Evolutionary conservation across 1,139 yeast genomes (phyloP).

Genomic region (Lodderomyces pseudojiufengensis): DNA sequence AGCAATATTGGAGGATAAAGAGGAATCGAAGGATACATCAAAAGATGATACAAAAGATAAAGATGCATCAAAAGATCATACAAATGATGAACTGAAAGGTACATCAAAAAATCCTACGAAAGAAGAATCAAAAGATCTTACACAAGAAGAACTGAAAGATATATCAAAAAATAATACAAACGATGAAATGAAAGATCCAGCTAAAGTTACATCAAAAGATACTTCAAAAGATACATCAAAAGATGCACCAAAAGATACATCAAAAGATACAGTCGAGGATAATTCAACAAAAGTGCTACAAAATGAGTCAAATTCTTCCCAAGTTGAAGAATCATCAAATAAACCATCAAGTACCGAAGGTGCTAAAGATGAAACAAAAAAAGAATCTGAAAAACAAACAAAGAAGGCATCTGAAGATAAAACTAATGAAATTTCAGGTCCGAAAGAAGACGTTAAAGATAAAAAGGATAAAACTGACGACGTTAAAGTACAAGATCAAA

Average conservation of each 20-base stretch:
- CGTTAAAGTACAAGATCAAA: no score
- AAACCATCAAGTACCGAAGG: background rate
- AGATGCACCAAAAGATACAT: background rate
- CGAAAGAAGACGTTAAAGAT: constrained; percentile 3
- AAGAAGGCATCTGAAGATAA: constrained; percentile 3
- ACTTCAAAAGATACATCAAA: background rate
- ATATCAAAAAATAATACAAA: background rate
- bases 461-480: constrained; percentile 1
- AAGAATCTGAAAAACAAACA: constrained; percentile 1
- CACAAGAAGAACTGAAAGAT: background rate
- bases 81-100: background rate
- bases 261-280: background rate
- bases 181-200: background rate
- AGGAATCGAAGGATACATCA: background rate
- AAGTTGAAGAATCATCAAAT: background rate
- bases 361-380: background rate
- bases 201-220: background rate
- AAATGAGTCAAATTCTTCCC: background rate
- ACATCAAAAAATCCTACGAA: no score
- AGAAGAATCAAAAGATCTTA: background rate
- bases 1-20: background rate
- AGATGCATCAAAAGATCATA: background rate
- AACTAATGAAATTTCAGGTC: background rate
- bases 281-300: background rate
- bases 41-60: background rate